Evolutionary conservation across 1,139 yeast species (phyloP).

Genomic region (Suhomyces taliae): DNA sequence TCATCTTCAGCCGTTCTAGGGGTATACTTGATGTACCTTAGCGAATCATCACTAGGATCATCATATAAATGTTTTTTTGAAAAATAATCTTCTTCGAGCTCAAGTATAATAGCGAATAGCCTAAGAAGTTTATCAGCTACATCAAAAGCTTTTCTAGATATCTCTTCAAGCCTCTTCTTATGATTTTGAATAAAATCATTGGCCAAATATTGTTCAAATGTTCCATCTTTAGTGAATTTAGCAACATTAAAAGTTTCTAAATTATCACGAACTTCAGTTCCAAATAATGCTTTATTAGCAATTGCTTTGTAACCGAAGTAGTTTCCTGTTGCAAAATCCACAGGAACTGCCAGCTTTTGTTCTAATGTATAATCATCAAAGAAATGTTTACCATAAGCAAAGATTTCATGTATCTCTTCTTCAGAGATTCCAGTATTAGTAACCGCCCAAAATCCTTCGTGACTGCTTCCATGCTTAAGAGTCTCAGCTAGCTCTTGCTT

Average conservation of each 20-base stretch:
- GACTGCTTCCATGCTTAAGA: constrained; percentile 25
- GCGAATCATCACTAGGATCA: constrained; percentile 34
- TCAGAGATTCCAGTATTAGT: constrained; percentile 26
- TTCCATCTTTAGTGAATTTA: constrained; percentile 28
- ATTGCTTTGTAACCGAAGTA: constrained; percentile 33
- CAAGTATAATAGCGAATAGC: constrained; percentile 33
- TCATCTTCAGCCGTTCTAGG: constrained; percentile 28
- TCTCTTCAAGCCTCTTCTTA: constrained; percentile 19
- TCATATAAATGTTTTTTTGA: constrained; percentile 29
- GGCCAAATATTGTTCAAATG: constrained; percentile 23
- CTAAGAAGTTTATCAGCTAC: constrained; percentile 26
- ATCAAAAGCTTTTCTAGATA: constrained; percentile 25
- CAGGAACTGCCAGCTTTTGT: constrained; percentile 26
- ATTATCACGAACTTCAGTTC: constrained; percentile 30
- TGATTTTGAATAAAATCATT: constrained; percentile 25
- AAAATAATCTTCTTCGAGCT: constrained; percentile 32
- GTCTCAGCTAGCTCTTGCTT: constrained; percentile 27
- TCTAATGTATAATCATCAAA: constrained; percentile 27
- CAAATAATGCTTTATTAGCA: constrained; percentile 27
- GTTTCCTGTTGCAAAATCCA: constrained; percentile 30
- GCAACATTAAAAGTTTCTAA: constrained; percentile 35
- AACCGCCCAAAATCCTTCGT: constrained; percentile 37
- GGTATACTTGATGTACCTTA: constrained; percentile 34
- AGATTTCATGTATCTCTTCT: constrained; percentile 27
- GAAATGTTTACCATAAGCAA: constrained; percentile 30